Percentiles rank a stretch among this genome's conserved stretches.
These are phyloP conservation scores for Gossypium schwendimanii DNA, from an alignment of 441 rosid species.

Conservation along the genomic window DNA sequence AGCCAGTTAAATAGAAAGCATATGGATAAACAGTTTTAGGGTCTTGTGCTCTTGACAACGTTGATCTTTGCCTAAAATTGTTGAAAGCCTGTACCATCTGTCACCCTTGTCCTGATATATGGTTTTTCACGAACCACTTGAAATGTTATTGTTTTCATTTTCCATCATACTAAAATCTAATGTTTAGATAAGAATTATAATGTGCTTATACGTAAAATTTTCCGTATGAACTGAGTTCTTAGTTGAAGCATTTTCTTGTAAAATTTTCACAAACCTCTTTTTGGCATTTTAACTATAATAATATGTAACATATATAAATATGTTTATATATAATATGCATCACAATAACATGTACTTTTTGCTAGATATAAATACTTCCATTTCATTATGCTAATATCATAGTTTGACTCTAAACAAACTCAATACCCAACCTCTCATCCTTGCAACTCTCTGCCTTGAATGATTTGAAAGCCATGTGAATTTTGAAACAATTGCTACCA, in stretches of 20 bases:
- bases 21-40: not conserved
- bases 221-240: not conserved
- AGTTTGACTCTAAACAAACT: not conserved
- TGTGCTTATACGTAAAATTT: not conserved
- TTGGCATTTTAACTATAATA: not conserved
- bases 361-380: not conserved
- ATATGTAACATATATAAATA: not conserved
- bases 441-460: not conserved
- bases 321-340: not conserved
- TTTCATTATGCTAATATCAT: not conserved
- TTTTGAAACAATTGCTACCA: not conserved
- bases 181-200: not conserved
- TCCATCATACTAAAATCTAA: not conserved
- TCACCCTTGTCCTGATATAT: not conserved
- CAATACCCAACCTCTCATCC: not conserved
- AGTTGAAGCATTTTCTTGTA: not conserved
- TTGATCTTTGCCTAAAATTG: not conserved
- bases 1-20: not conserved
- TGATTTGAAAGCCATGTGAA: not conserved
- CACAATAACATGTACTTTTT: not conserved
- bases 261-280: not conserved
- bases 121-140: not conserved
- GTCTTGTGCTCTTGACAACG: not conserved
- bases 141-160: not conserved
- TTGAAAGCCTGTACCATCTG: not conserved